Base-by-base conservation (phyloP, 495 filamentous ascomycete genomes). In the Bryoglossum gracile region DNA sequence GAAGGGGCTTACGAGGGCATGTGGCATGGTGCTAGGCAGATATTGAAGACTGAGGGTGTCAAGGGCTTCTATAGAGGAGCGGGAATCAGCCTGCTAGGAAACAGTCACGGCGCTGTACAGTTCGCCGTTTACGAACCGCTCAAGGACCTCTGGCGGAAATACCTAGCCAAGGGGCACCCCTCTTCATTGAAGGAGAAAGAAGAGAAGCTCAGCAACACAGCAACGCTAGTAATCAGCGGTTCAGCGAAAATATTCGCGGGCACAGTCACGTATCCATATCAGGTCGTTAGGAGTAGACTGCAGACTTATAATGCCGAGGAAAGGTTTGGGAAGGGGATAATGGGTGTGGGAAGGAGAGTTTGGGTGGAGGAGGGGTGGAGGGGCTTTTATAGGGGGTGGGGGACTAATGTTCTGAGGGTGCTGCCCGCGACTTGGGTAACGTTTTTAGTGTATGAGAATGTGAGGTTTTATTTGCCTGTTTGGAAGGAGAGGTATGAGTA, bases 381-480 rank as follows among this genome's bases (percentile, higher is more conserved):
- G 3, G 92, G 91, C 2, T 97, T 96, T 60, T 99, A 97, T 70
- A 89, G 88, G 59, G 92, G 92, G 3, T 73, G 97, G 44, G 80
- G 86, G 28, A 89, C 91, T 4, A 95, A 92, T 51, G 71, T 95
- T 33, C 67, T 94, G 46, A 78, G 91, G 47, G 92, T 97, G 37
- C 63, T 98, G 62, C 92, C 92, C 11, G 88, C 88, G 43, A 97
- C 91, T 11, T 95, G 92, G 79, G 86, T 95, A 34, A 97, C 91
- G n/a, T 96, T 98, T 62, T 64, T 98, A 57, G 89, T 96, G 38
- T 97, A 97, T 67, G 92, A 98, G 71, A 97, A 97, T 67, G 83
- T 80, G 46, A 90, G 81, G 68, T 72, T 70, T 50, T 82, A 82
- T 63, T 59, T 87, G 19, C 80, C 81, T 19, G 14, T 33, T 6